A percentile compares a stretch with the other conserved stretches of the same genome.
These are phyloP conservation scores for Exophiala xenobiotica DNA, from an alignment of 2,329 filamentous ascomycete genomes.

Conservation along the genomic window DNA sequence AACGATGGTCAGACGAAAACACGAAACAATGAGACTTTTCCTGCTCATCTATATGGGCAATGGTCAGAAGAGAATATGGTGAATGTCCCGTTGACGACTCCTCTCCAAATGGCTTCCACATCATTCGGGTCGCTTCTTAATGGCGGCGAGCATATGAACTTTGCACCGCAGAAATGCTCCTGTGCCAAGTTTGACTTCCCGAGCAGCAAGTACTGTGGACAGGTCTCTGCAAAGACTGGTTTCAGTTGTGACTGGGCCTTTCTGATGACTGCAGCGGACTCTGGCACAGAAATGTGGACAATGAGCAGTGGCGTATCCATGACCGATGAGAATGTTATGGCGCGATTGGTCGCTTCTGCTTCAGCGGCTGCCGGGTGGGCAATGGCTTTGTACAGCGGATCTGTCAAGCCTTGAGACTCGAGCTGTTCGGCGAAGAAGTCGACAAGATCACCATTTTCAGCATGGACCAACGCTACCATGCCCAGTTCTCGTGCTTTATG, in stretches of 20 bases:
- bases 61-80: conserved; percentile 54
- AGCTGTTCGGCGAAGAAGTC: conserved; percentile 27
- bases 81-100: conserved; percentile 55
- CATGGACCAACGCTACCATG: conserved; percentile 50
- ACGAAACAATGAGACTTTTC: background rate
- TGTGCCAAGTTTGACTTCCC: conserved; percentile 43
- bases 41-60: conserved; percentile 36
- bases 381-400: conserved; percentile 43
- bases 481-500: conserved; percentile 39
- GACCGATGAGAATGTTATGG: conserved; percentile 51
- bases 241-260: conserved; percentile 51
- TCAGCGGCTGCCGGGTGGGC: conserved; percentile 42
- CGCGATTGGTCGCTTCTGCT: conserved; percentile 49
- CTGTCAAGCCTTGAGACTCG: conserved; percentile 10
- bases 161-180: conserved; percentile 46
- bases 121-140: conserved; percentile 48
- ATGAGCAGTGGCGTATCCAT: conserved; percentile 54
- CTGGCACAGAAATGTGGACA: conserved; percentile 41
- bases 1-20: background rate
- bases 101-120: conserved; percentile 52
- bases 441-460: conserved; percentile 48
- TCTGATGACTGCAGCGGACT: conserved; percentile 49
- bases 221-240: conserved; percentile 60
- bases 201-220: conserved; percentile 58
- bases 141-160: conserved; percentile 55